Evolutionary conservation across 192 early-diverging fungal species (phyloP).

Genomic region (Coemansia sp.): DNA sequence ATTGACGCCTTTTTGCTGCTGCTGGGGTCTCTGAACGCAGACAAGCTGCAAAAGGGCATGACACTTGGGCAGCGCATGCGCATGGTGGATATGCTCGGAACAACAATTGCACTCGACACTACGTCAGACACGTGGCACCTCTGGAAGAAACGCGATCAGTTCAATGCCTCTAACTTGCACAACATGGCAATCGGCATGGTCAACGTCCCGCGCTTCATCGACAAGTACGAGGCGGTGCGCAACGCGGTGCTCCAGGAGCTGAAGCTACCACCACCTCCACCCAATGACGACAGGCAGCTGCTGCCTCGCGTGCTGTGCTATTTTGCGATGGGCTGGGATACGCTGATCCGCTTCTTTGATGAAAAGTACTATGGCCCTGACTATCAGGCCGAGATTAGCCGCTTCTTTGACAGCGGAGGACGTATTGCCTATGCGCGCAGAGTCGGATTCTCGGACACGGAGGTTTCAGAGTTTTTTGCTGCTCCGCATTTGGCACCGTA

Average conservation of each 20-base stretch:
- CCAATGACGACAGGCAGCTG: not conserved
- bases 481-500: constrained; percentile 12
- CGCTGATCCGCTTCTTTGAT: constrained; percentile 74
- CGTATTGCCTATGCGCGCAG: constrained; percentile 48
- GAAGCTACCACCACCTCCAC: too few relatives aligned
- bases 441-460: constrained; percentile 28
- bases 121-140: constrained; percentile 48
- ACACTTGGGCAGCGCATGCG: constrained; percentile 63
- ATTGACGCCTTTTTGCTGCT: constrained; percentile 68
- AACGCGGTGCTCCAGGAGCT: constrained; percentile 16
- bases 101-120: constrained; percentile 28
- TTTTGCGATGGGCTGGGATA: constrained; percentile 85
- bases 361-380: constrained; percentile 69
- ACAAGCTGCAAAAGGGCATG: constrained; percentile 65
- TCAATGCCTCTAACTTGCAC: constrained; percentile 32
- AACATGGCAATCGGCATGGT: constrained; percentile 62
- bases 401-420: constrained; percentile 62
- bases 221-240: constrained; percentile 58
- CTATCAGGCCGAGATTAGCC: constrained; percentile 48
- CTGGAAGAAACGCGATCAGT: constrained; percentile 37
- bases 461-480: constrained; percentile 46
- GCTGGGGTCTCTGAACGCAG: constrained; percentile 68
- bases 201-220: constrained; percentile 67
- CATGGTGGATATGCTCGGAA: constrained; percentile 72
- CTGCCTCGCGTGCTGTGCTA: constrained; percentile 42